Percentiles rank a stretch among this genome's conserved stretches.
Evolutionary conservation across 352 stramenopile species (phyloP).

Genomic region (Hyaloperonospora brassicae): DNA sequence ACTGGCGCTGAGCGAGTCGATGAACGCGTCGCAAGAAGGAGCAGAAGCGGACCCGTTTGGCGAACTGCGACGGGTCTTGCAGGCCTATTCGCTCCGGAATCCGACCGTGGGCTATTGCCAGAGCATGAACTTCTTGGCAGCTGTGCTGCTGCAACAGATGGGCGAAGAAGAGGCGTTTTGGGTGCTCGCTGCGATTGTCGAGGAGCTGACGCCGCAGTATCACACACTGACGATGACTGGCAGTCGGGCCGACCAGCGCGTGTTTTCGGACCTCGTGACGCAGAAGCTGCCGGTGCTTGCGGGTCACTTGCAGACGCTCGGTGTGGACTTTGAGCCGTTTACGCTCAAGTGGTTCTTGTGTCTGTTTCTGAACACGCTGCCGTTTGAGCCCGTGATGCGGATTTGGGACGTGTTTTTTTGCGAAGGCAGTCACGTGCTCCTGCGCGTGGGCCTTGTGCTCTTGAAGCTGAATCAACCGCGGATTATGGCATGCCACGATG

Average conservation of each 20-base stretch:
- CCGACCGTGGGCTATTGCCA: constrained; percentile 84
- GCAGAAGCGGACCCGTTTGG: constrained; percentile 30
- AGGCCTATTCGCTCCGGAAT: constrained; percentile 82
- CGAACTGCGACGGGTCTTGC: constrained; percentile 70
- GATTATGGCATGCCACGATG: constrained; percentile 67
- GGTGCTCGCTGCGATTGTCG: constrained; percentile 78
- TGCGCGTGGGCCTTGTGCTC: constrained; percentile 75
- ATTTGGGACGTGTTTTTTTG: constrained; percentile 89
- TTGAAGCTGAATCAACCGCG: constrained; percentile 71
- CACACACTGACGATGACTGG: constrained; percentile 85
- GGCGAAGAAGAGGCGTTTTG: constrained; percentile 84
- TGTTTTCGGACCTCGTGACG: constrained; percentile 80
- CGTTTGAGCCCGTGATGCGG: constrained; percentile 81
- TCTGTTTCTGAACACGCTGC: constrained; percentile 88
- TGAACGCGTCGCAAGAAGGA: constrained; percentile 18
- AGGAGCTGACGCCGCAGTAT: constrained; percentile 86
- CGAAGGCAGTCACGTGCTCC: constrained; percentile 83
- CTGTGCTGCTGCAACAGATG: constrained; percentile 72
- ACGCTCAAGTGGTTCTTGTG: constrained; percentile 91
- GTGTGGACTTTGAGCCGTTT: constrained; percentile 83
- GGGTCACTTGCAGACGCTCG: constrained; percentile 56
- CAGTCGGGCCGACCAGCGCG: constrained; percentile 83
- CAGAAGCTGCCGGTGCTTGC: constrained; percentile 76
- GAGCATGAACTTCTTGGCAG: constrained; percentile 85
- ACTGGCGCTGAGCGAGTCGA: constrained; percentile 20